A percentile compares a stretch with the other conserved stretches of the same genome.
Evolutionary conservation across 768 basidiomycete species (phyloP).

Genomic region (Boletus rubroflammeus): DNA sequence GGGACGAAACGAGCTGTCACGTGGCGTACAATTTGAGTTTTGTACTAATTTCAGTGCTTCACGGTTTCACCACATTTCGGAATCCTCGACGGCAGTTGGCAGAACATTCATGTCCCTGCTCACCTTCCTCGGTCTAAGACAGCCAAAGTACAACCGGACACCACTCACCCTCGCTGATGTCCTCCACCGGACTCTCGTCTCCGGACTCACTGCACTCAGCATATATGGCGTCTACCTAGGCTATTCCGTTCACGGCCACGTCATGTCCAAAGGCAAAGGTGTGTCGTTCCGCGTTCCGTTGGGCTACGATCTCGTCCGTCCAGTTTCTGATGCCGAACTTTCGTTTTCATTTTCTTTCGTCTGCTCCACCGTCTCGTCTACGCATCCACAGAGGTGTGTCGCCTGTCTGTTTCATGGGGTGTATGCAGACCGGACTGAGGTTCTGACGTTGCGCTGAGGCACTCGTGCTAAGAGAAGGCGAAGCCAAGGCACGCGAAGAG

Average conservation of each 20-base stretch:
- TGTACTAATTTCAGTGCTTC: no score
- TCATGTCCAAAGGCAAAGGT: conserved; percentile 33
- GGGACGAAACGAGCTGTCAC: conserved; percentile 2
- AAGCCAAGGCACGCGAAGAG: conserved; percentile 17
- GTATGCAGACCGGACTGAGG: background rate
- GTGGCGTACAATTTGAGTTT: background rate
- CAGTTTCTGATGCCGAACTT: background rate
- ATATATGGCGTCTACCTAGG: conserved; percentile 32
- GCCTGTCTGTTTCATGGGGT: background rate
- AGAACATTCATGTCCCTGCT: conserved; percentile 24
- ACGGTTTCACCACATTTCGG: background rate
- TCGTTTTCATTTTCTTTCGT: background rate
- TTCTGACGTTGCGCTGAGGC: conserved; percentile 9
- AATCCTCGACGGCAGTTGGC: background rate
- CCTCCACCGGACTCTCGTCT: conserved; percentile 31
- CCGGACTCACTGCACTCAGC: conserved; percentile 26
- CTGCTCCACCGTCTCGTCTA: background rate
- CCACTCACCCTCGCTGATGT: conserved; percentile 27
- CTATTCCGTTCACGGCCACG: conserved; percentile 30
- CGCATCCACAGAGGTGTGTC: conserved; percentile 19
- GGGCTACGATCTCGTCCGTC: background rate
- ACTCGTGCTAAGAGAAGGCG: conserved; percentile 21
- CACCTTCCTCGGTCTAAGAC: conserved; percentile 26
- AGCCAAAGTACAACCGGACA: conserved; percentile 20
- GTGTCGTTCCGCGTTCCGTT: conserved; percentile 8